Evolutionary conservation across 1,284 basidiomycete species (phyloP).

Genomic region (Termitomyces sp.): DNA sequence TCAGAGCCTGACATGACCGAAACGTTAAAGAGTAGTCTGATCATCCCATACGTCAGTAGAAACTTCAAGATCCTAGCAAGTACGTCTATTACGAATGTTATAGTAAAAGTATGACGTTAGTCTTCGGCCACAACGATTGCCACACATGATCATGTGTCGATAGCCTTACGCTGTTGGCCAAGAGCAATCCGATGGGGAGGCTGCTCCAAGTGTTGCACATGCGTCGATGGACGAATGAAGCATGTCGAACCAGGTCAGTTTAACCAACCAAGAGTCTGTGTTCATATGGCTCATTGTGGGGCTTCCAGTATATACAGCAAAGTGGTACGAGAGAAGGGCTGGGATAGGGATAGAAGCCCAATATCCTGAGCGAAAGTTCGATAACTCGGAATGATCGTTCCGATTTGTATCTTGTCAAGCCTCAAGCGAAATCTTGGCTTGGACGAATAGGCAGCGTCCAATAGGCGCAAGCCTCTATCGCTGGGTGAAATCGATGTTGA

Average conservation of each 20-base stretch:
- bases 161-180: background rate
- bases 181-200: background rate
- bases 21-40: background rate
- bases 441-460: background rate
- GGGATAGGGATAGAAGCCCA: slow-evolving; percentile 1
- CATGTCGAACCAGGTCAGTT: background rate
- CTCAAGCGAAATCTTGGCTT: background rate
- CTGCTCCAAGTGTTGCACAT: slow-evolving; percentile 1
- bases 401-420: background rate
- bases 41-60: background rate
- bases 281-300: background rate
- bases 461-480: background rate
- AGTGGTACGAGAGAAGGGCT: slow-evolving; percentile 8
- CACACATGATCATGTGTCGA: background rate
- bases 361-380: background rate
- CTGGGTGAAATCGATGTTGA: background rate
- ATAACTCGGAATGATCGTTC: slow-evolving; percentile 4
- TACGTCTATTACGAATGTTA: background rate
- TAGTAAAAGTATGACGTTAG: background rate
- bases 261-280: slow-evolving; percentile 1
- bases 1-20: background rate
- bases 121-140: background rate
- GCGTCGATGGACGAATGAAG: background rate
- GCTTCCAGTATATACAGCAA: slow-evolving; percentile 1
- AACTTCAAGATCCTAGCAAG: background rate